Percentiles rank a stretch among this genome's conserved stretches.
Conservation (phyloP, 1,139 yeast genomes). For the Schwanniomyces etchellsii region DNA sequence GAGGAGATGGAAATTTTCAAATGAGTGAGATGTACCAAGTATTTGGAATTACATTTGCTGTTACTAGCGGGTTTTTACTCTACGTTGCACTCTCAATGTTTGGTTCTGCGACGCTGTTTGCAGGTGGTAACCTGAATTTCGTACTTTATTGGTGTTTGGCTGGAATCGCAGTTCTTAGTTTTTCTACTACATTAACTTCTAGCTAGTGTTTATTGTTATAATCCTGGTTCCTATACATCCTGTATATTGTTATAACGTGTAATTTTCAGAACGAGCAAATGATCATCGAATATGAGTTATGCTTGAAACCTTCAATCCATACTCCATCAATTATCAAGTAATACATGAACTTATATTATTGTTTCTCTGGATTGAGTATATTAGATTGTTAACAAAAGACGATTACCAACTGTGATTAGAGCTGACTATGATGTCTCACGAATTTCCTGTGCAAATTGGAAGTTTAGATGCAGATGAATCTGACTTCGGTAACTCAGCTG, state of each 20-base stretch:
- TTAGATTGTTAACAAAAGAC: no score
- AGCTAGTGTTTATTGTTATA: background rate
- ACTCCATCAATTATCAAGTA: no score
- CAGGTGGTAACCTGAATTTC: constrained; percentile 51
- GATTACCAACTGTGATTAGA: no score
- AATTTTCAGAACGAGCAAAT: no score
- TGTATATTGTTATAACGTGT: no score
- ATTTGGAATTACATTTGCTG: constrained; percentile 62
- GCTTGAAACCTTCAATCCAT: no score
- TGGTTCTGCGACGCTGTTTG: constrained; percentile 63
- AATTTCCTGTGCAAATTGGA: background rate
- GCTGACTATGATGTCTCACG: constrained; percentile 1
- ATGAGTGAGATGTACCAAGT: constrained; percentile 32
- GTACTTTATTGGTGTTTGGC: constrained; percentile 49
- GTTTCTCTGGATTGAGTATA: no score
- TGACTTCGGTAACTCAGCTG: background rate
- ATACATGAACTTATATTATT: no score
- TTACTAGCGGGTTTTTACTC: constrained; percentile 80
- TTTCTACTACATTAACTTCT: constrained; percentile 13
- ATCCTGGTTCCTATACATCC: no score
- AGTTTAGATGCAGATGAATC: background rate
- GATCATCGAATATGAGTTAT: no score
- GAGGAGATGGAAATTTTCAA: constrained; percentile 21
- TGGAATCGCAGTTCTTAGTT: constrained; percentile 40
- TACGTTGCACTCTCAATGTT: constrained; percentile 84